Conservation (phyloP, 2,329 filamentous ascomycete genomes). For the Epichloe bromicola region DNA sequence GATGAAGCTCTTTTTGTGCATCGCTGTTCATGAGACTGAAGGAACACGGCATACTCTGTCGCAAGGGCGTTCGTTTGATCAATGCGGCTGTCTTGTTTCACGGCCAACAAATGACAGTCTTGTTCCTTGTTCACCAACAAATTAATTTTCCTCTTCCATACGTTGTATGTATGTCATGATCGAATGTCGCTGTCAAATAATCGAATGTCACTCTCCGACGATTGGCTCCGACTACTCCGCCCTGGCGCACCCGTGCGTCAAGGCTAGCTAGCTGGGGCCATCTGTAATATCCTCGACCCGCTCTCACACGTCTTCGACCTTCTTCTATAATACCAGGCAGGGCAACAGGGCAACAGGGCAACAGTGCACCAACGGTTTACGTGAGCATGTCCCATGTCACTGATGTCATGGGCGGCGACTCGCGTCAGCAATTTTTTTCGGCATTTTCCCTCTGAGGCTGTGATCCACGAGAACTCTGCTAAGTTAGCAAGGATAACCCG, state of each 20-base stretch:
- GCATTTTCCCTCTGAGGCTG: not conserved
- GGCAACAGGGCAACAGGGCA: too few species aligned
- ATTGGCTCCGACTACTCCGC: not conserved
- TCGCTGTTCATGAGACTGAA: not conserved
- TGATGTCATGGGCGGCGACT: not conserved
- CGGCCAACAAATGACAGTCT: too few species aligned
- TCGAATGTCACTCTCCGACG: not conserved
- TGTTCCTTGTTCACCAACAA: too few species aligned
- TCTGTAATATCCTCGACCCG: not conserved
- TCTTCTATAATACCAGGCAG: not conserved
- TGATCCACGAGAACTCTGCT: too few species aligned
- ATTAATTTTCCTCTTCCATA: too few species aligned
- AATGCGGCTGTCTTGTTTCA: too few species aligned
- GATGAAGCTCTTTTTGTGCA: too few species aligned
- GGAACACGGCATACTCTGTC: not conserved
- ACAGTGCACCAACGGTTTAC: too few species aligned
- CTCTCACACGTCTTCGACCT: not conserved
- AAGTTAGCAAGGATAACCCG: too few species aligned
- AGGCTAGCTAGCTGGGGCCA: not conserved
- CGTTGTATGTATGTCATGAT: not conserved
- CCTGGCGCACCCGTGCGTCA: not conserved
- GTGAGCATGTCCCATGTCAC: too few species aligned
- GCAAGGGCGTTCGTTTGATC: not conserved
- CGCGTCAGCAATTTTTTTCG: not conserved
- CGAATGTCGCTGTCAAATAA: not conserved